Evolutionary conservation across 1,284 basidiomycete species (phyloP), one percentile per base, ranked within the genome.

Genomic region (Boletus sp.): DNA sequence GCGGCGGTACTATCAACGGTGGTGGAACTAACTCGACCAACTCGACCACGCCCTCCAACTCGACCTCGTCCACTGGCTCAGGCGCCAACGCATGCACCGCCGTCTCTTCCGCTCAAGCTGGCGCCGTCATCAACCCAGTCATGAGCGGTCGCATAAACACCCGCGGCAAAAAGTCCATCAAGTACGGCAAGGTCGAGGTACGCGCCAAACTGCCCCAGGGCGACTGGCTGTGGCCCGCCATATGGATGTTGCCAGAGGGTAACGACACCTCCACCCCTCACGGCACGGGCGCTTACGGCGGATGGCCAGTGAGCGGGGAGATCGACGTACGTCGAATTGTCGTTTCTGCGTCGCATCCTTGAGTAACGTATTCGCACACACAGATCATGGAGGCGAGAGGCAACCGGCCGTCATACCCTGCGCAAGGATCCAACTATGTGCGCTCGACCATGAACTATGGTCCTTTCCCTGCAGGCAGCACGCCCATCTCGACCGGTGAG

Each of bases 201-300:
- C 53, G 65, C 20, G 68, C 70, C 48, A 70, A 70, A 55, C 40
- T 71, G 17, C 69, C 68, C 4, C 59, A 59, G 49, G 75, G 77
- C 2, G 78, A 81, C 55, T 82, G 88, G 90, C 68, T 92, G 44
- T 92, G 90, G 89, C 90, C 89, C 2, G 84, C 86, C 1, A 79
- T 93, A 49, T 88, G 85, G 84, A 85, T 92, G 88, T 66, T 90
- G 46, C 89, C 90, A 14, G 74, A 73, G 50, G 71, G 84, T 46
- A 73, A 74, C 48, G 51, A 43, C 30, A 42, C 56, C 5, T 54
- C 52, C 26, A 2, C 54, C 0, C 0, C 52, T 5, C 49, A 61
- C 8, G 64, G 62, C 5, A 49, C 54, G 1, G 62, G 62, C 13
- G 74, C 74, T 2, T 93, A 92, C 58, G 90, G 90, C 0, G 50